Evolutionary conservation across 2,329 filamentous ascomycete genomes (phyloP).

Genomic region (Dactylonectria estremocensis): DNA sequence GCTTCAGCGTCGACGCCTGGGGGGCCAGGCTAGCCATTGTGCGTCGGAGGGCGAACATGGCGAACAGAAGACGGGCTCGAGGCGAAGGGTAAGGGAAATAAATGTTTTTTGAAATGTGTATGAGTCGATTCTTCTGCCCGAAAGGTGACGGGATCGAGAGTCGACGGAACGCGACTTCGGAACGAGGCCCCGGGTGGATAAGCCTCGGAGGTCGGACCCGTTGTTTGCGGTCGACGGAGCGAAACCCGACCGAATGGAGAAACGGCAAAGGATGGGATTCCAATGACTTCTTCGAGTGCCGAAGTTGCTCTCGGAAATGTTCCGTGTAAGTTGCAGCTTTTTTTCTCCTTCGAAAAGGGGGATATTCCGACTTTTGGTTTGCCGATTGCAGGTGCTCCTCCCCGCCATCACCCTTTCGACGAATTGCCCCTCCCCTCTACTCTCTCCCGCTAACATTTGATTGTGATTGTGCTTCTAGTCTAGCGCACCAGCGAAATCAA

Average conservation of each 20-base stretch:
- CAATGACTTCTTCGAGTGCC: neutral
- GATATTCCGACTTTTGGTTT: neutral
- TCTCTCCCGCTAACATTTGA: neutral
- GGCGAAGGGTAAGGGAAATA: neutral
- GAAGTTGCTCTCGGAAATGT: slow-evolving; percentile 5
- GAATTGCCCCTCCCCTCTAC: no score
- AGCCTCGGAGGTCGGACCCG: slow-evolving; percentile 46
- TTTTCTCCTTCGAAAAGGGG: neutral
- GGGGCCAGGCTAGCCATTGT: slow-evolving; percentile 58
- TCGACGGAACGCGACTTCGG: slow-evolving; percentile 37
- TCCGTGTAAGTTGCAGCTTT: neutral
- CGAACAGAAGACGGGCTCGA: slow-evolving; percentile 26
- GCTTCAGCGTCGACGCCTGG: slow-evolving; percentile 62
- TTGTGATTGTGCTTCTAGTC: neutral
- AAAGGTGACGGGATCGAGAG: slow-evolving; percentile 14
- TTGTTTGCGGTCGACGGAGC: slow-evolving; percentile 22
- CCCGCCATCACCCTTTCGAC: neutral
- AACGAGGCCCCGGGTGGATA: slow-evolving; percentile 40
- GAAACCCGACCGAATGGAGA: slow-evolving; percentile 5
- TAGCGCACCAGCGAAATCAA: neutral
- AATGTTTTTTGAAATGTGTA: slow-evolving; percentile 7
- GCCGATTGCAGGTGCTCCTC: neutral
- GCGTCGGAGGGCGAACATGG: slow-evolving; percentile 56
- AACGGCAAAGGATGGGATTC: slow-evolving; percentile 2
- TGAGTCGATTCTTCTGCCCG: slow-evolving; percentile 16